Conservation (phyloP, 164 flowering plant genomes). For the Kalanchoe fedtschenkoi region DNA sequence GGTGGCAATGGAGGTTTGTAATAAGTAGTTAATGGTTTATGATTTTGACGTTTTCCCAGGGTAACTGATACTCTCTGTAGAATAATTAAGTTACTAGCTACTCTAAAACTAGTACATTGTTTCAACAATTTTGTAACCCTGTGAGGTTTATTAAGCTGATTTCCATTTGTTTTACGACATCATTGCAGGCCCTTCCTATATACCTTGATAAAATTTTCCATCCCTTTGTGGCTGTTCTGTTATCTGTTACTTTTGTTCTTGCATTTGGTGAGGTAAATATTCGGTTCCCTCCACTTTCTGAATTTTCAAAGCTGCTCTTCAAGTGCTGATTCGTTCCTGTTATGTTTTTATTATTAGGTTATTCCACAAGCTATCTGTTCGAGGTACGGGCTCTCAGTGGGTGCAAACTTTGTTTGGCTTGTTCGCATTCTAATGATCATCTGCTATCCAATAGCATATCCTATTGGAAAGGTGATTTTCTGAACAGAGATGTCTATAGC, state of each 20-base stretch:
- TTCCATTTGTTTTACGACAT: background rate
- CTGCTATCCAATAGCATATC: slow-evolving; percentile 88
- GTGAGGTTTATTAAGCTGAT: background rate
- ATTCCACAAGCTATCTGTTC: slow-evolving; percentile 92
- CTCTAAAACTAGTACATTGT: background rate
- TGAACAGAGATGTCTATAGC: background rate
- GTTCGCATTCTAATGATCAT: slow-evolving; percentile 83
- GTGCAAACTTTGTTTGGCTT: slow-evolving; percentile 72
- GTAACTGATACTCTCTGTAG: too few species aligned
- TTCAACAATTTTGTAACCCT: background rate
- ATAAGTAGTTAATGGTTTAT: background rate
- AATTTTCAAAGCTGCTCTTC: background rate
- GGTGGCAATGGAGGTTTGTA: slow-evolving; percentile 80
- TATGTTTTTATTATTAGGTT: slow-evolving; percentile 32
- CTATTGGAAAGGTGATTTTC: slow-evolving; percentile 81
- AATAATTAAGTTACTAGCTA: too few species aligned
- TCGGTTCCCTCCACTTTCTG: too few species aligned
- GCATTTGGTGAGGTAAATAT: slow-evolving; percentile 83
- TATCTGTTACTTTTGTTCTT: slow-evolving; percentile 93
- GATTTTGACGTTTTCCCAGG: background rate
- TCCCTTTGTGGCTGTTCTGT: slow-evolving; percentile 75
- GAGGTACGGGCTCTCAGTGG: slow-evolving; percentile 79
- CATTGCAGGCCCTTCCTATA: slow-evolving; percentile 86
- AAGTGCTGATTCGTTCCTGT: background rate
- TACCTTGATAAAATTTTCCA: slow-evolving; percentile 80